These are phyloP conservation scores for Kwoniella europaea DNA, from an alignment of 768 basidiomycete species.

Conservation along the genomic window DNA sequence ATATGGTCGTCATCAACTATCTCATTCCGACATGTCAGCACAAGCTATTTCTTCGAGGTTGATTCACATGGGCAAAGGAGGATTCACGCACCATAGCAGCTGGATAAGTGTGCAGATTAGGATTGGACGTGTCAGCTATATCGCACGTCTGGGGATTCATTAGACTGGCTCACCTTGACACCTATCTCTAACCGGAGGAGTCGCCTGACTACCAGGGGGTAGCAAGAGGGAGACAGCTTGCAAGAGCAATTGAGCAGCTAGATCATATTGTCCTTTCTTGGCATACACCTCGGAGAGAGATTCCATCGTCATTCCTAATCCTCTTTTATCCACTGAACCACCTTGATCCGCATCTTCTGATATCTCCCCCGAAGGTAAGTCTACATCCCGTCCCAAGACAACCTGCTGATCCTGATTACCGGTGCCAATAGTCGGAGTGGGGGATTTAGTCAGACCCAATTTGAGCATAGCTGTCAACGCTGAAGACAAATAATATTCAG, in stretches of 20 bases:
- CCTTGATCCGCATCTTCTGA: constrained; percentile 25
- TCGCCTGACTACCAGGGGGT: constrained; percentile 34
- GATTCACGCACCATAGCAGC: constrained; percentile 34
- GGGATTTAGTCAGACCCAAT: constrained; percentile 25
- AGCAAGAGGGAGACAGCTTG: constrained; percentile 54
- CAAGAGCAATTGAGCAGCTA: constrained; percentile 50
- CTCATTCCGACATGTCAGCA: constrained; percentile 3
- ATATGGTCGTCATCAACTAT: constrained; percentile 56
- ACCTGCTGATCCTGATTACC: constrained; percentile 16
- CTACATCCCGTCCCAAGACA: constrained; percentile 40
- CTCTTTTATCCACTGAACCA: constrained; percentile 49
- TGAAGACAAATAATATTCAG: constrained; percentile 45
- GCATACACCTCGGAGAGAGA: constrained; percentile 55
- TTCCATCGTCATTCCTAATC: constrained; percentile 57
- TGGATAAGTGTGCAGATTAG: not conserved
- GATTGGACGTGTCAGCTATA: not conserved
- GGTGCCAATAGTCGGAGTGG: not conserved
- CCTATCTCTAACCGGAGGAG: constrained; percentile 39
- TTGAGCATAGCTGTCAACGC: constrained; percentile 47
- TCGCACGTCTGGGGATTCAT: not conserved
- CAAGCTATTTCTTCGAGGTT: not conserved
- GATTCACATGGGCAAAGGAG: not conserved
- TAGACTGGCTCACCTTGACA: constrained; percentile 53
- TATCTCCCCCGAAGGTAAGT: constrained; percentile 23
- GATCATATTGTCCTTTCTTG: constrained; percentile 43